A percentile compares a stretch with the other conserved stretches of the same genome.
phyloP scores from a whole-genome alignment of 148 eudicot genomes.

The Rhododendron henanense region DNA sequence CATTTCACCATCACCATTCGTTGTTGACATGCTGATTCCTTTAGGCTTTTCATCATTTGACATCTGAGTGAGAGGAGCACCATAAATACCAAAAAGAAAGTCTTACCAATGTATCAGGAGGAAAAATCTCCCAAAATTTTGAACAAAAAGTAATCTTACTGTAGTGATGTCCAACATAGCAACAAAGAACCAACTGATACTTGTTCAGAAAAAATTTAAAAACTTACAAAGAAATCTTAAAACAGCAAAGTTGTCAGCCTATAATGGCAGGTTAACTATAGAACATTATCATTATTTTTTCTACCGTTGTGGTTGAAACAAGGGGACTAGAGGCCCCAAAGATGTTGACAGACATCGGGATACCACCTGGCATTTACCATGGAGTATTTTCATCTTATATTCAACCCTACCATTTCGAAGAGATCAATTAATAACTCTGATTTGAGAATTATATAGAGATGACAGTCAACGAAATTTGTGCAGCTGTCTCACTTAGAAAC shows the following conservation, averaged over 20 bases:
- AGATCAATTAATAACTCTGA: neutral
- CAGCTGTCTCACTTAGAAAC: neutral
- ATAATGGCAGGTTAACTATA: neutral
- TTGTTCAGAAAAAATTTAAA: neutral
- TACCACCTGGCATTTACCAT: neutral
- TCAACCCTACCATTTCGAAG: neutral
- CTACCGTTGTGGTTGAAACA: neutral
- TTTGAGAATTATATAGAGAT: neutral
- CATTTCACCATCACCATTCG: slow-evolving; percentile 27
- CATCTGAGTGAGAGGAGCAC: slow-evolving; percentile 35
- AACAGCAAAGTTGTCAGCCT: neutral
- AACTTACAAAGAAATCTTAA: neutral
- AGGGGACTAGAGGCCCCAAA: neutral
- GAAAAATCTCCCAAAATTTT: neutral
- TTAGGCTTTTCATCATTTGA: slow-evolving; percentile 35
- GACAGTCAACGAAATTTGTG: neutral
- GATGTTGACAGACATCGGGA: neutral
- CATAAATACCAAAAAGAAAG: neutral
- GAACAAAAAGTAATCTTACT: neutral
- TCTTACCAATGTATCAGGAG: neutral
- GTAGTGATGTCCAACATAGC: neutral
- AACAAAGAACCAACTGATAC: neutral
- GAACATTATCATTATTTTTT: neutral
- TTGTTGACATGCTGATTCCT: slow-evolving; percentile 30
- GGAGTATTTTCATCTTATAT: neutral